phyloP scores from a whole-genome alignment of 257 asterid genomes.

The Jaltomata sinuosa region DNA sequence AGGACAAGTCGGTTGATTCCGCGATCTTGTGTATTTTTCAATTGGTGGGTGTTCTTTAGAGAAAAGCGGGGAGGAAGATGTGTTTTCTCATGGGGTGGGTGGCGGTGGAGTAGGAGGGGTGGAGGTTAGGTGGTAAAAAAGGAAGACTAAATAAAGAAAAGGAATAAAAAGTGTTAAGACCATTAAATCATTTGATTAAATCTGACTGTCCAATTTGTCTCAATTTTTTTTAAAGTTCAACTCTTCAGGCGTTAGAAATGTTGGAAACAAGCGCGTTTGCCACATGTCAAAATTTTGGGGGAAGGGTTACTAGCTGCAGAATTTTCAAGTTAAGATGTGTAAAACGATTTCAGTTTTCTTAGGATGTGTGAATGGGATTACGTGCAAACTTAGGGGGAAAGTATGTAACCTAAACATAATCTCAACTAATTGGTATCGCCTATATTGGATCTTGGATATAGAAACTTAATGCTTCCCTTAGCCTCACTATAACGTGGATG shows the following conservation, averaged over 20 bases:
- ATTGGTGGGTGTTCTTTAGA: neutral
- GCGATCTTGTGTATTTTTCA: slow-evolving; percentile 2
- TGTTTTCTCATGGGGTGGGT: neutral
- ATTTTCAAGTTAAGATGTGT: neutral
- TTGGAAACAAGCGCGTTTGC: neutral
- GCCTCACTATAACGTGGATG: neutral
- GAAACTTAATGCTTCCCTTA: neutral
- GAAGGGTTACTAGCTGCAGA: neutral
- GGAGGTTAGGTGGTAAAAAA: neutral
- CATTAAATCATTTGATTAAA: neutral
- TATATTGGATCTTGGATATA: neutral
- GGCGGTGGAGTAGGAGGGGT: neutral
- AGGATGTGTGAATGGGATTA: neutral
- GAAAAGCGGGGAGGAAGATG: neutral
- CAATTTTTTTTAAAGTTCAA: neutral
- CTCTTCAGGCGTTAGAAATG: neutral
- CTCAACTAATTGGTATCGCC: neutral
- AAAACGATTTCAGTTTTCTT: neutral
- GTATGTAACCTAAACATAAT: neutral
- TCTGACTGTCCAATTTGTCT: neutral
- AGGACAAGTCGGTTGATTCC: slow-evolving; percentile 32
- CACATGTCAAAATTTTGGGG: neutral
- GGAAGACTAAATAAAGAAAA: neutral
- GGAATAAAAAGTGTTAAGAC: neutral
- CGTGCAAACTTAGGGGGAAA: neutral